Evolutionary conservation across 2,329 filamentous ascomycete species (phyloP).

Genomic region (Myriosclerotinia curreyana): DNA sequence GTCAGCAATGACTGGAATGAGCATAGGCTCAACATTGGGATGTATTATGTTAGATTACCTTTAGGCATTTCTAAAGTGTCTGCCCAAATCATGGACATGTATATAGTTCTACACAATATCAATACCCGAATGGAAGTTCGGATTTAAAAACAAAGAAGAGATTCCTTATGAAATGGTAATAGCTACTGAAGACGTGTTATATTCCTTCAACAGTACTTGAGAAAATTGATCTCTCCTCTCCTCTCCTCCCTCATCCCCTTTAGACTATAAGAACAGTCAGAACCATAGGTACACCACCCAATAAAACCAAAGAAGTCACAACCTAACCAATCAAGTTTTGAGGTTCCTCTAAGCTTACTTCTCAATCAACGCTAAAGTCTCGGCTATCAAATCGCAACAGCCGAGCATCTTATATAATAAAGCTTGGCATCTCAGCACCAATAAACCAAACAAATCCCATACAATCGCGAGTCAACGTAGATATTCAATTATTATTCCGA

Average conservation of each 20-base stretch:
- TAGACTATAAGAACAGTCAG: neutral
- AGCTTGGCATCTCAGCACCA: neutral
- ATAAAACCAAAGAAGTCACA: neutral
- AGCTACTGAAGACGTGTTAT: too few relatives aligned
- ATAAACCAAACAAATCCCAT: neutral
- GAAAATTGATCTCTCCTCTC: neutral
- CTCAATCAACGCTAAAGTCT: neutral
- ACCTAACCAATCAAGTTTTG: neutral
- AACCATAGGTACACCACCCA: neutral
- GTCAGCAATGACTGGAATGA: constrained; percentile 18
- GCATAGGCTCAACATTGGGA: neutral
- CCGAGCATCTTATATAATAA: neutral
- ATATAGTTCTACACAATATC: constrained; percentile 9
- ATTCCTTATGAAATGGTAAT: neutral
- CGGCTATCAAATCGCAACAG: neutral
- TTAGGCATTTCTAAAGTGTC: neutral
- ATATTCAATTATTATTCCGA: neutral
- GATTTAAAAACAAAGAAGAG: neutral
- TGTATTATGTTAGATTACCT: neutral
- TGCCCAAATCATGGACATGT: neutral
- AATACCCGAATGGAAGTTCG: constrained; percentile 5
- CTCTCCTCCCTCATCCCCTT: neutral
- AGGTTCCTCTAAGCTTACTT: neutral
- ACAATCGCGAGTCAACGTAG: neutral
- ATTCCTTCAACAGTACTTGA: too few relatives aligned